These are phyloP conservation scores for Tylopilus sp. DNA, from an alignment of 768 basidiomycete genomes.

Conservation along the genomic window DNA sequence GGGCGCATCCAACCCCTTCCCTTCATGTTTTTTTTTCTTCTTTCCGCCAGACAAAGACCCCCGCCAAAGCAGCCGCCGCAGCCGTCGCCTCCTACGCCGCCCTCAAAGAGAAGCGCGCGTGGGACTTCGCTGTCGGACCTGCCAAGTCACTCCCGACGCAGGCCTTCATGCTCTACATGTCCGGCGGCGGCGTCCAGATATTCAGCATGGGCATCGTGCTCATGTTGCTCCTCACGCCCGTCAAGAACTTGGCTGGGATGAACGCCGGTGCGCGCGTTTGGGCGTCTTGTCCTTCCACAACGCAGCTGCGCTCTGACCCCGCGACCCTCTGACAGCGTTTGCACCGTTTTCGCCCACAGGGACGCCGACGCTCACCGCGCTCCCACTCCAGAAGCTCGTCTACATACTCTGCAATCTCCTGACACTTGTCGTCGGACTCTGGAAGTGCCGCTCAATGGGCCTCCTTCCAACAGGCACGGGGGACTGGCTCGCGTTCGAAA, in stretches of 20 bases:
- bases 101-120: slow-evolving; percentile 76
- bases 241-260: slow-evolving; percentile 78
- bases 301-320: no score
- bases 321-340: slow-evolving; percentile 41
- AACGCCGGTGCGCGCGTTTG: slow-evolving; percentile 66
- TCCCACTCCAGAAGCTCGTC: slow-evolving; percentile 66
- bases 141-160: slow-evolving; percentile 96
- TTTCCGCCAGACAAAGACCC: slow-evolving; percentile 41
- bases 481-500: slow-evolving; percentile 95
- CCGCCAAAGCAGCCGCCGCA: slow-evolving; percentile 33
- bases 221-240: slow-evolving; percentile 84
- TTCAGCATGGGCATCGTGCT: slow-evolving; percentile 97
- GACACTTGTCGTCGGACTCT: slow-evolving; percentile 81
- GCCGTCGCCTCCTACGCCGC: slow-evolving; percentile 52
- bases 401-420: slow-evolving; percentile 72
- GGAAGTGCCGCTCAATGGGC: slow-evolving; percentile 94
- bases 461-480: slow-evolving; percentile 86
- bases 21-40: no score
- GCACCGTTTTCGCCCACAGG: slow-evolving; percentile 58
- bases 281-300: no score
- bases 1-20: no score
- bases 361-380: slow-evolving; percentile 42
- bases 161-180: slow-evolving; percentile 98
- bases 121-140: slow-evolving; percentile 81
- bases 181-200: slow-evolving; percentile 91